These are phyloP conservation scores for Solanum tarijense DNA, from an alignment of 257 asterid genomes.

Conservation along the genomic window DNA sequence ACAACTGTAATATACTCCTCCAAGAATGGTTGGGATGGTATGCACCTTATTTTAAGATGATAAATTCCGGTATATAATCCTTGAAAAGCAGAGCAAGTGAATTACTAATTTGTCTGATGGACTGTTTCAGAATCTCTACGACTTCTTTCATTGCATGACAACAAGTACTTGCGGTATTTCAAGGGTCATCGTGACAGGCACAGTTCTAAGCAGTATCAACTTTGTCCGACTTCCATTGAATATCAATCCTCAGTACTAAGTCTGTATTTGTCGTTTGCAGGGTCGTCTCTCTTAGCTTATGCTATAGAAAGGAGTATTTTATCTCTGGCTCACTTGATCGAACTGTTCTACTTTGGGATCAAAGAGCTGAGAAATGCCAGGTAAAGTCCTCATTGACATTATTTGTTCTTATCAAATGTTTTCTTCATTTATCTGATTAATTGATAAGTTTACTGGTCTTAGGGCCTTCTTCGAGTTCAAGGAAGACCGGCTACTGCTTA, in stretches of 20 bases:
- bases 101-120: slow-evolving; percentile 1
- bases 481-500: slow-evolving; percentile 92
- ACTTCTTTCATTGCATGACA: slow-evolving; percentile 92
- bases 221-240: background rate
- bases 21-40: slow-evolving; percentile 99
- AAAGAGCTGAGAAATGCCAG: slow-evolving; percentile 97
- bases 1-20: slow-evolving; percentile 95
- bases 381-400: slow-evolving; percentile 22
- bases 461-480: slow-evolving; percentile 95
- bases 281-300: slow-evolving; percentile 85
- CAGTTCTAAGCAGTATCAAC: background rate
- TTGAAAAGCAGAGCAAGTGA: background rate
- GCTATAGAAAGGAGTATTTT: slow-evolving; percentile 76
- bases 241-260: background rate
- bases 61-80: background rate
- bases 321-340: slow-evolving; percentile 90
- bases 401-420: slow-evolving; percentile 3
- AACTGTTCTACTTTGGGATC: slow-evolving; percentile 96
- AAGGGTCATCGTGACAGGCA: slow-evolving; percentile 99
- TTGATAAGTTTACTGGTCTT: slow-evolving; percentile 4
- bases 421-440: slow-evolving; percentile 5
- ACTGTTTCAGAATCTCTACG: slow-evolving; percentile 79
- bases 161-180: slow-evolving; percentile 95
- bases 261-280: slow-evolving; percentile 26
- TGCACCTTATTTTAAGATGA: slow-evolving; percentile 6